Evolutionary conservation across 1,139 yeast genomes (phyloP).

Genomic region (Blastobotrys raffinosifermentans): DNA sequence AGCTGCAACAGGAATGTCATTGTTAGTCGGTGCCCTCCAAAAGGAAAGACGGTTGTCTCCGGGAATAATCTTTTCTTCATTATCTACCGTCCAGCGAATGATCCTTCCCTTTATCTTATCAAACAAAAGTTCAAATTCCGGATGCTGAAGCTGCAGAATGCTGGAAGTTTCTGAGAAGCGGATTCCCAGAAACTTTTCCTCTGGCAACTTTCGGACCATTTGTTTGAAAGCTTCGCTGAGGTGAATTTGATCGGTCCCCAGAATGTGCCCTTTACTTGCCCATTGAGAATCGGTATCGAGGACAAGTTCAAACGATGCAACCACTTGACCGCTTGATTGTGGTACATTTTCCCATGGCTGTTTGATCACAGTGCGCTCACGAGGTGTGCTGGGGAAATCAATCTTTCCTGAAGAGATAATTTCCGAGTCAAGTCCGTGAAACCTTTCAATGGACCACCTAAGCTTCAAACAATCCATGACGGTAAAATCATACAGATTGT

Average conservation of each 20-base stretch:
- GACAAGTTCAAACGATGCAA: conserved; percentile 15
- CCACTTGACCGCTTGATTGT: too few species aligned
- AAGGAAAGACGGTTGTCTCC: conserved; percentile 22
- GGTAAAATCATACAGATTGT: conserved; percentile 17
- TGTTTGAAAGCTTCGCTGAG: conserved; percentile 15
- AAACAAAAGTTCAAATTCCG: conserved; percentile 11
- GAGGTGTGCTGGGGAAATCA: conserved; percentile 11
- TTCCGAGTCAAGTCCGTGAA: not conserved
- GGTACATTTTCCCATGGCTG: too few species aligned
- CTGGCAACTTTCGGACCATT: too few species aligned
- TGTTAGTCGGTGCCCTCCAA: conserved; percentile 32
- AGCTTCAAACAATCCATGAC: conserved; percentile 13
- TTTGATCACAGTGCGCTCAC: not conserved
- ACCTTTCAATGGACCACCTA: conserved; percentile 9
- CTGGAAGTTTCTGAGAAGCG: conserved; percentile 4
- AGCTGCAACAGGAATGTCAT: conserved; percentile 23
- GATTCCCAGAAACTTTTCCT: conserved; percentile 21
- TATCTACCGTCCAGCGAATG: conserved; percentile 16
- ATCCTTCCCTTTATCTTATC: conserved; percentile 16
- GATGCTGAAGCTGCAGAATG: conserved; percentile 1
- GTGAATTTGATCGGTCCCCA: conserved; percentile 25
- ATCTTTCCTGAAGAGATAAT: conserved; percentile 10
- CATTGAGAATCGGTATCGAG: conserved; percentile 14
- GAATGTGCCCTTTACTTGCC: conserved; percentile 21
- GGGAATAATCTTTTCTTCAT: conserved; percentile 12